Evolutionary conservation across 75 land plant species (phyloP), one percentile per base, ranked within the genome.

Genomic region (Chamaecyparis obtusa): DNA sequence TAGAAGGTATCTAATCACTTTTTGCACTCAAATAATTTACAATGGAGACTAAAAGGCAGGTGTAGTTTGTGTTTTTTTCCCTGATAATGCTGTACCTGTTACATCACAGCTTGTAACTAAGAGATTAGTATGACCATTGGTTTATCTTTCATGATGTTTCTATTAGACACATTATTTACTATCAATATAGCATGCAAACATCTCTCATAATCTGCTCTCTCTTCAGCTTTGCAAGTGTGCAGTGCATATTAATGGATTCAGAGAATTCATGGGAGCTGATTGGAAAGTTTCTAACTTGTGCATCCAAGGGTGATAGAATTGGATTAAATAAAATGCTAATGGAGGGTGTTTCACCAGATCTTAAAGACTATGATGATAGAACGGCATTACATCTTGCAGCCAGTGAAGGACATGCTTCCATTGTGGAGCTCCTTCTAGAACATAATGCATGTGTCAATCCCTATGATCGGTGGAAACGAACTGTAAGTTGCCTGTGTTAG

Each of bases 311-410:
- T 2, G 94, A 94, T 55, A 87, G 88, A 46, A 85, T 89, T 41
- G 93, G 90, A 74, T 83, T 94, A 74, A 91, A 91, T 67, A 89
- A 87, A 75, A 88, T 91, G 92, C 74, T 94, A 37, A 87, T 80
- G 51, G 86, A 90, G 39, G 94, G 94, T 37, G 88, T 81, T 16
- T 83, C 92, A 36, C 91, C 90, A 17, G 80, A 94, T 75, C 89
- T 88, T 2, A 90, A 92, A 24, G 95, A 94, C 85, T 93, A 93
- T 81, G 95, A 93, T 86, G 87, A 87, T 16, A 92, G 94, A 69
- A 94, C 92, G n/a, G 96, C 96, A 7, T 82, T 94, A 83, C 96
- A 94, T 82, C 89, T 94, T 46, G 96, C 96, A 21, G 96, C 96
- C 15, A 92, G 94, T 57, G 96, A 94, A 79, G 96, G 96, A 6